Conservation (phyloP, 352 stramenopile genomes). For the Phytophthora pluvialis region DNA sequence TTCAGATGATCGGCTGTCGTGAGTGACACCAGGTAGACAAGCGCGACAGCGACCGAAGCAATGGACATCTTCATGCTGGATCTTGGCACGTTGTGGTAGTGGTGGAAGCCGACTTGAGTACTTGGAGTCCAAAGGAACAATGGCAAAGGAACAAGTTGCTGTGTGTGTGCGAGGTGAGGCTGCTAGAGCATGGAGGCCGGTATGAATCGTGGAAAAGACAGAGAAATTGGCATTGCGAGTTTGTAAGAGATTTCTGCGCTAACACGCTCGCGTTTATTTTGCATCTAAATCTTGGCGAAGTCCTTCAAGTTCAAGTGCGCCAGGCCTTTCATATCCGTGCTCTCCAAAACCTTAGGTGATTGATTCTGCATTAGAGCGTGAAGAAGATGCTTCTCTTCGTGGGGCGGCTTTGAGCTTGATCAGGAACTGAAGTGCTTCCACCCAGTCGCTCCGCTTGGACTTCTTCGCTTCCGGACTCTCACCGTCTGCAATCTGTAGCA, state of each 20-base stretch:
- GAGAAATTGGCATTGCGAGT: too few relatives aligned
- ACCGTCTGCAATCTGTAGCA: conserved; percentile 62
- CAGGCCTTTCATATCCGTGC: too few relatives aligned
- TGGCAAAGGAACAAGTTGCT: background rate
- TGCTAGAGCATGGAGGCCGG: too few relatives aligned
- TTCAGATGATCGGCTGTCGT: background rate
- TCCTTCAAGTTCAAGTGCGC: too few relatives aligned
- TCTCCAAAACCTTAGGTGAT: too few relatives aligned
- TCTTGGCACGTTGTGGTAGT: background rate
- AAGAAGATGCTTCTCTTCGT: conserved; percentile 9
- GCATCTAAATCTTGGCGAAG: too few relatives aligned
- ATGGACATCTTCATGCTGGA: conserved; percentile 4
- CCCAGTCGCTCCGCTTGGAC: conserved; percentile 65
- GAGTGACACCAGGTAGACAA: conserved; percentile 2
- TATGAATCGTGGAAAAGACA: too few relatives aligned
- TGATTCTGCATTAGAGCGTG: too few relatives aligned
- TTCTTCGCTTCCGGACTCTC: conserved; percentile 70
- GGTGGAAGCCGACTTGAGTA: background rate
- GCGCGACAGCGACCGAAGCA: background rate
- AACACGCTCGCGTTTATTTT: too few relatives aligned
- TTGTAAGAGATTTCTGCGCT: too few relatives aligned
- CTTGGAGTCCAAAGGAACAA: conserved; percentile 8
- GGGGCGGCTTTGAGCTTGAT: conserved; percentile 62
- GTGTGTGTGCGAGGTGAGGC: too few relatives aligned
- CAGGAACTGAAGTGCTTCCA: conserved; percentile 75